Percentiles rank a stretch among this genome's conserved stretches.
Conservation (phyloP, 345 rosid species). For the Turritis glabra region DNA sequence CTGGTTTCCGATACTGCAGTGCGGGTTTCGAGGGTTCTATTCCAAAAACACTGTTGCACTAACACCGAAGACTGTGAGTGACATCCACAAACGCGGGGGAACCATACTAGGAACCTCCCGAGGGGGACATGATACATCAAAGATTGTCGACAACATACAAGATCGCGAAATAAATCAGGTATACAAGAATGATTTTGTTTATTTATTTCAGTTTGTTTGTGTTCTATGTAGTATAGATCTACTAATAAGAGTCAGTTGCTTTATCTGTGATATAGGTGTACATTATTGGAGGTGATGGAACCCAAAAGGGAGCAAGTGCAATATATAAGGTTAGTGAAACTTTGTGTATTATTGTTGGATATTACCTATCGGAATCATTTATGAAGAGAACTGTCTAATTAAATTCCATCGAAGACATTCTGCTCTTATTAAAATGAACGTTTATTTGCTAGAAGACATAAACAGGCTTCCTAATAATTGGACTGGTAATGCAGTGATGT, state of each 20-base stretch:
- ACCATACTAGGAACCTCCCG: conserved; percentile 83
- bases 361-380: neutral
- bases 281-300: conserved; percentile 88
- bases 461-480: neutral
- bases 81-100: conserved; percentile 95
- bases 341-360: conserved; percentile 7
- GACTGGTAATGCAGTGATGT: conserved; percentile 1
- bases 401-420: neutral
- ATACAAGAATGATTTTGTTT: neutral
- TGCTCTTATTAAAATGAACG: neutral
- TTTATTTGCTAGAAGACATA: neutral
- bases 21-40: conserved; percentile 91
- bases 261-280: conserved; percentile 55
- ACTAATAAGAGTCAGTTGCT: conserved; percentile 2
- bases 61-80: conserved; percentile 69
- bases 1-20: conserved; percentile 46
- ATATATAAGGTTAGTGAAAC: conserved; percentile 57
- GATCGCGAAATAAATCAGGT: conserved; percentile 95
- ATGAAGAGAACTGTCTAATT: conserved; percentile 3
- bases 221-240: conserved; percentile 2
- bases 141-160: conserved; percentile 91
- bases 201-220: neutral
- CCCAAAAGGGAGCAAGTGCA: conserved; percentile 70
- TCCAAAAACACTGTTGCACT: conserved; percentile 66
- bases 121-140: conserved; percentile 73